A percentile compares a stretch with the other conserved stretches of the same genome.
Conservation (phyloP, 208 protist genomes). For the Novymonas esmeraldas region DNA sequence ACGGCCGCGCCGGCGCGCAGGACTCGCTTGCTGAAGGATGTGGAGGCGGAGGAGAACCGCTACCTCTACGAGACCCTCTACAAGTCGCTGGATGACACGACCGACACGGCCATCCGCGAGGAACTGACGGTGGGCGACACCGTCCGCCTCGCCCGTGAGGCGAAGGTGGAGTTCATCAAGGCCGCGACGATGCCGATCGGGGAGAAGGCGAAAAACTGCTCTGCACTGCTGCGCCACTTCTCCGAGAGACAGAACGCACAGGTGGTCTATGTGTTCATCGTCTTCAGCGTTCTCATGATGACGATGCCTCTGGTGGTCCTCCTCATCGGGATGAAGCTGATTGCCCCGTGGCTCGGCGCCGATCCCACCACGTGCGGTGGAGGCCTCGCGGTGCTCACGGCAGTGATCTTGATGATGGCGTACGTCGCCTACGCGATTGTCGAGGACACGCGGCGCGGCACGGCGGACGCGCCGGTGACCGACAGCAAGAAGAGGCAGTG, state of each 20-base stretch:
- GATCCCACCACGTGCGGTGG: constrained; percentile 67
- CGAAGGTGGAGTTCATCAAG: constrained; percentile 49
- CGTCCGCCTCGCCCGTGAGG: constrained; percentile 32
- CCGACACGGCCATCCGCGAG: constrained; percentile 21
- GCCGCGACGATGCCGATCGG: constrained; percentile 44
- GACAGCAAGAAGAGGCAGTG: constrained; percentile 50
- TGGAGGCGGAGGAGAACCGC: constrained; percentile 68
- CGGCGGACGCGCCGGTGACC: neutral
- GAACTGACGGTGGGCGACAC: constrained; percentile 52
- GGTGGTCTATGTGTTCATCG: constrained; percentile 56
- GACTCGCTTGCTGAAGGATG: constrained; percentile 56
- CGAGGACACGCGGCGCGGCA: constrained; percentile 33
- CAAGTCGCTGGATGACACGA: constrained; percentile 46
- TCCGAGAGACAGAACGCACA: constrained; percentile 34
- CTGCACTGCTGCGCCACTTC: constrained; percentile 39
- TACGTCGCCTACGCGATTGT: constrained; percentile 76
- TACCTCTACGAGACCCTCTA: constrained; percentile 69
- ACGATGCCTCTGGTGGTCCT: constrained; percentile 69
- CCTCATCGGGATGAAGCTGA: constrained; percentile 58
- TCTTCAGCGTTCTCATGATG: constrained; percentile 63
- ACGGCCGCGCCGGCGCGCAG: constrained; percentile 12
- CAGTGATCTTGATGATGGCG: constrained; percentile 45
- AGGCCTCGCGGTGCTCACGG: constrained; percentile 51
- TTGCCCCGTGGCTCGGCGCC: constrained; percentile 48
- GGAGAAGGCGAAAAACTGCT: constrained; percentile 57